Percentiles rank a stretch among this genome's conserved stretches.
phyloP scores from a whole-genome alignment of 2,329 filamentous ascomycete species.

The Lecanosticta acicola region DNA sequence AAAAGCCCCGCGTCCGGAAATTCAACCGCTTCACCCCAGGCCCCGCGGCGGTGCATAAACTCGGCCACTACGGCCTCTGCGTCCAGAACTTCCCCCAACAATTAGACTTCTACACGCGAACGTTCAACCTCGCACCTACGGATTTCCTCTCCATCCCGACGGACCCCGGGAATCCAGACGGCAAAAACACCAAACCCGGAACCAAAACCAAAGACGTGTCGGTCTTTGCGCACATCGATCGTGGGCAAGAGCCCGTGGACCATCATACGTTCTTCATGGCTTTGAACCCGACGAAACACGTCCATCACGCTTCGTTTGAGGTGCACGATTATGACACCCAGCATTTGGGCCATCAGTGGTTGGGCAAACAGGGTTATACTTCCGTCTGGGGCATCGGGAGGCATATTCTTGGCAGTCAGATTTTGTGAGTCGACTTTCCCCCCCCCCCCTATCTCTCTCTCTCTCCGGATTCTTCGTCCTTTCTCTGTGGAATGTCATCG shows the following conservation, averaged over 20 bases:
- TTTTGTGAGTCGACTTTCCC: constrained; percentile 1
- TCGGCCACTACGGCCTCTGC: constrained; percentile 45
- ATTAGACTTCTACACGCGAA: constrained; percentile 36
- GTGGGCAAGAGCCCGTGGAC: constrained; percentile 46
- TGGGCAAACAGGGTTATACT: constrained; percentile 56
- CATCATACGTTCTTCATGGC: constrained; percentile 54
- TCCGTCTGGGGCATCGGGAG: constrained; percentile 66
- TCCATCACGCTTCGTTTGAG: constrained; percentile 66
- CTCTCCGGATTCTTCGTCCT: not conserved
- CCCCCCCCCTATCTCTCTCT: not conserved
- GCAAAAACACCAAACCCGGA: too few relatives aligned
- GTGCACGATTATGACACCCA: constrained; percentile 68
- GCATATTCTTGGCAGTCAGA: constrained; percentile 12
- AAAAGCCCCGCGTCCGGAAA: constrained; percentile 36
- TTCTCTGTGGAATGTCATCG: constrained; percentile 35
- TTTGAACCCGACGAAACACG: constrained; percentile 40
- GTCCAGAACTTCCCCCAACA: constrained; percentile 22
- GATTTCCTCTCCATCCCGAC: constrained; percentile 34
- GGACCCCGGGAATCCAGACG: too few relatives aligned
- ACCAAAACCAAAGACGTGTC: constrained; percentile 17
- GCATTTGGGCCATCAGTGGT: constrained; percentile 63
- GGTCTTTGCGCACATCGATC: constrained; percentile 51
- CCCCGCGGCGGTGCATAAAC: constrained; percentile 46
- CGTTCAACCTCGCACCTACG: constrained; percentile 45
- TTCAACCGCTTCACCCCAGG: constrained; percentile 43